Percentiles rank a stretch among this genome's conserved stretches.
Evolutionary conservation across 148 eudicot species (phyloP).

Genomic region (Camellia lanceoleosa): DNA sequence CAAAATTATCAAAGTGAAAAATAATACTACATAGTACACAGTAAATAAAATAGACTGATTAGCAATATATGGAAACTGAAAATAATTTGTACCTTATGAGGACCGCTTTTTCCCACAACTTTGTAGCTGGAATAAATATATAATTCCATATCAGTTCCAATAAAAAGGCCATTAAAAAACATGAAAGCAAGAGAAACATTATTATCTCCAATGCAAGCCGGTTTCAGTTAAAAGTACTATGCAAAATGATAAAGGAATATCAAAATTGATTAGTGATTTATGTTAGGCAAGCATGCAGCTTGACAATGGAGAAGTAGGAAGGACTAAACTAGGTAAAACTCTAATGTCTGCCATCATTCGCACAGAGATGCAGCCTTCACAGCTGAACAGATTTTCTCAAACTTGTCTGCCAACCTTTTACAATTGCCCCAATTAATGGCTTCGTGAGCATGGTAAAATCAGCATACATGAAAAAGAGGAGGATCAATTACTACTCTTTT

Average conservation of each 20-base stretch:
- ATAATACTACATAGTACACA: background rate
- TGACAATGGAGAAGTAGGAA: background rate
- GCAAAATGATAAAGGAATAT: background rate
- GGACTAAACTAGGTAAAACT: background rate
- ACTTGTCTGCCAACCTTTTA: background rate
- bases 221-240: background rate
- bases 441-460: too few relatives aligned
- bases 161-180: background rate
- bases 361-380: background rate
- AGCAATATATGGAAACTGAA: background rate
- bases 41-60: background rate
- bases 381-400: background rate
- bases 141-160: conserved; percentile 9
- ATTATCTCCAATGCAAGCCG: background rate
- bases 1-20: background rate
- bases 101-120: conserved; percentile 51
- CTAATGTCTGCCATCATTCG: background rate
- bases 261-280: background rate
- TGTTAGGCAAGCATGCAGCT: background rate
- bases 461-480: too few relatives aligned
- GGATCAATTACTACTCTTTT: too few relatives aligned
- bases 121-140: conserved; percentile 47
- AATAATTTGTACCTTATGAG: conserved; percentile 59
- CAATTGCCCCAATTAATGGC: too few relatives aligned
- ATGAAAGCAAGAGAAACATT: background rate